Percentiles rank a stretch among this genome's conserved stretches.
These are phyloP conservation scores for Filobasidium wieringae DNA, from an alignment of 768 basidiomycete genomes.

Conservation along the genomic window DNA sequence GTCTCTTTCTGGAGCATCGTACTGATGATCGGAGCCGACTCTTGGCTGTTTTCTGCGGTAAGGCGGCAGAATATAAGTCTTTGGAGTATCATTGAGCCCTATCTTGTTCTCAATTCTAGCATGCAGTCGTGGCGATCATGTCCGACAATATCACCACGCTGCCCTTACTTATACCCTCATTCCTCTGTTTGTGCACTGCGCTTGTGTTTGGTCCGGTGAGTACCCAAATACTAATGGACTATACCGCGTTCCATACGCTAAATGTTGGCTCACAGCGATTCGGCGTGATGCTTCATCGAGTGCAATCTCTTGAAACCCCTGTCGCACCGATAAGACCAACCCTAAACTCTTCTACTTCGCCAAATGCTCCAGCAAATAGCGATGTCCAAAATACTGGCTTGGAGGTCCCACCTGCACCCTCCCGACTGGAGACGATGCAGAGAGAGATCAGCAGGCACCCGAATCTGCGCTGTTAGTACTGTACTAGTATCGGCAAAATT, in stretches of 20 bases:
- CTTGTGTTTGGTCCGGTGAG: slow-evolving; percentile 73
- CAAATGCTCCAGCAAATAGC: background rate
- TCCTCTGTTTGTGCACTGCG: slow-evolving; percentile 58
- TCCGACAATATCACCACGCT: slow-evolving; percentile 71
- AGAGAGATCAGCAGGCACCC: slow-evolving; percentile 7
- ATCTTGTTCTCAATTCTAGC: slow-evolving; percentile 36
- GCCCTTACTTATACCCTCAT: slow-evolving; percentile 70
- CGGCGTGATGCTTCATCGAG: slow-evolving; percentile 62
- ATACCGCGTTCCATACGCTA: slow-evolving; percentile 3
- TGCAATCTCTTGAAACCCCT: slow-evolving; percentile 50
- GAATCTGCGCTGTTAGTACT: background rate
- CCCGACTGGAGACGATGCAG: slow-evolving; percentile 1
- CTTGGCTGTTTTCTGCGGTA: slow-evolving; percentile 70
- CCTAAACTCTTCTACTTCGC: background rate
- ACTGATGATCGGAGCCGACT: slow-evolving; percentile 64
- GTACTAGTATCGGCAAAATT: background rate
- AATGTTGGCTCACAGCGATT: slow-evolving; percentile 58
- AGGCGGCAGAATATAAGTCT: no score
- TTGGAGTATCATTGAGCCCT: slow-evolving; percentile 14
- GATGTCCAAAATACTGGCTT: background rate
- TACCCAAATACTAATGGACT: slow-evolving; percentile 11
- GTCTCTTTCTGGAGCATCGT: slow-evolving; percentile 76
- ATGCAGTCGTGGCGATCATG: slow-evolving; percentile 76
- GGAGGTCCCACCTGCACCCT: background rate
- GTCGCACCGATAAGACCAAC: background rate